phyloP scores from a whole-genome alignment of 352 stramenopile genomes.

The Phytophthora rubi region DNA sequence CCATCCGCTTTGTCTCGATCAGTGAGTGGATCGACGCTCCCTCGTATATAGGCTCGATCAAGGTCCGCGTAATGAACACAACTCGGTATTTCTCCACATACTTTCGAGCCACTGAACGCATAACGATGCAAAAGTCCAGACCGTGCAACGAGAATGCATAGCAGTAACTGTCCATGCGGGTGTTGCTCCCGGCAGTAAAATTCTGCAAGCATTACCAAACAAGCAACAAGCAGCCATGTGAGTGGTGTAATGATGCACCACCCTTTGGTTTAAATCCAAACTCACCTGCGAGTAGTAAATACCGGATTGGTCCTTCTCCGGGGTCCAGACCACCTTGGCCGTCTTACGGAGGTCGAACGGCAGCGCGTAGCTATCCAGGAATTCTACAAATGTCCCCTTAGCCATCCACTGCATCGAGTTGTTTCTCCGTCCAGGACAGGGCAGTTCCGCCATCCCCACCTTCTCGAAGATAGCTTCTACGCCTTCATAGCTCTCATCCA shows the following conservation, averaged over 20 bases:
- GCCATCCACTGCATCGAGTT: not conserved
- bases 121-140: conserved; percentile 7
- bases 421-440: conserved; percentile 25
- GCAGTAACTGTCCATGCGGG: conserved; percentile 21
- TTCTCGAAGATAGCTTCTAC: conserved; percentile 21
- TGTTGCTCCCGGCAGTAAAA: conserved; percentile 21
- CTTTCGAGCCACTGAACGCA: conserved; percentile 20
- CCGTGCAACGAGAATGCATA: conserved; percentile 17
- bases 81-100: conserved; percentile 5
- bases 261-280: not conserved
- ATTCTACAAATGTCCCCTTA: conserved; percentile 20
- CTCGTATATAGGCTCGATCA: conserved; percentile 28
- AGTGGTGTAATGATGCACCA: no score
- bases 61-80: conserved; percentile 22
- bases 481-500: conserved; percentile 15
- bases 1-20: conserved; percentile 29
- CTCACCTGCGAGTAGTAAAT: conserved; percentile 23
- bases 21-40: not conserved
- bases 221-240: no score
- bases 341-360: conserved; percentile 25
- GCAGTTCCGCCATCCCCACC: conserved; percentile 10
- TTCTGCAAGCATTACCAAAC: conserved; percentile 2
- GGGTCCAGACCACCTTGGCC: conserved; percentile 23
- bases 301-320: not conserved
- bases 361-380: conserved; percentile 29